A percentile compares a stretch with the other conserved stretches of the same genome.
phyloP scores from a whole-genome alignment of 1,139 yeast species.

The Saccharomyces hybrid region DNA sequence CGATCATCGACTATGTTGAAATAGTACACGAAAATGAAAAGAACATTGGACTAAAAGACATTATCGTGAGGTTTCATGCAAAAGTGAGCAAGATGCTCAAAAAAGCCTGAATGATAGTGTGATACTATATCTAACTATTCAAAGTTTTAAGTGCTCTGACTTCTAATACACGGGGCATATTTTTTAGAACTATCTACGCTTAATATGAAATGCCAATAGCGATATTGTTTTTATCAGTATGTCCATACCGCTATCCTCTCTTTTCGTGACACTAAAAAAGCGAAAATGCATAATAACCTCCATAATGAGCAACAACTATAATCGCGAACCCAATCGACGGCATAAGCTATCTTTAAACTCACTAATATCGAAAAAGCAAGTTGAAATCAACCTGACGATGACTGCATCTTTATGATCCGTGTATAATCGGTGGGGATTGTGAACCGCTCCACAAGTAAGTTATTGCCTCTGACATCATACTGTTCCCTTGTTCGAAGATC shows the following conservation, averaged over 20 bases:
- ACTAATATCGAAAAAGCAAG: no score
- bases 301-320: neutral
- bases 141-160: neutral
- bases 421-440: conserved; percentile 30
- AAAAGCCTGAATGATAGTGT: neutral
- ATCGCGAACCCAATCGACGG: neutral
- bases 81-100: neutral
- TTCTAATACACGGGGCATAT: neutral
- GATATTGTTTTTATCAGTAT: neutral
- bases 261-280: neutral
- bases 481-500: conserved; percentile 61
- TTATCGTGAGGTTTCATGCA: neutral
- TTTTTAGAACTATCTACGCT: neutral
- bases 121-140: neutral
- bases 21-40: neutral
- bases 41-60: neutral
- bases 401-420: conserved; percentile 23
- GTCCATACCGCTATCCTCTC: neutral
- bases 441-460: conserved; percentile 18
- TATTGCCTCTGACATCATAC: conserved; percentile 58
- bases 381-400: neutral
- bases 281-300: neutral
- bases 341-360: neutral
- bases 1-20: neutral
- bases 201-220: neutral